Conservation (phyloP, 345 rosid species). For the Citrus sp. region DNA sequence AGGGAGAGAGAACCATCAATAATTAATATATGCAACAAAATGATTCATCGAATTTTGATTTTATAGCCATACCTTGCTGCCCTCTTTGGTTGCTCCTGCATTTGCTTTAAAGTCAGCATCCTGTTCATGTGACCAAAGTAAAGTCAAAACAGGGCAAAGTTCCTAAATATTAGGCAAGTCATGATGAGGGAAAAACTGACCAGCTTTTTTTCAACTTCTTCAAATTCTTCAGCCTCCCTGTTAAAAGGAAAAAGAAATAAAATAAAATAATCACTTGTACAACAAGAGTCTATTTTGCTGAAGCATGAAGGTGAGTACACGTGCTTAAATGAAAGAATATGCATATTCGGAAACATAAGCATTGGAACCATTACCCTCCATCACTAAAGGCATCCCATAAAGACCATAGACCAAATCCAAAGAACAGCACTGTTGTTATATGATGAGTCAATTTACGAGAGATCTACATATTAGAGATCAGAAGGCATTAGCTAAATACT, state of each 20-base stretch:
- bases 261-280: not conserved
- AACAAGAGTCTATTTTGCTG: not conserved
- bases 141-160: constrained; percentile 1
- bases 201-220: constrained; percentile 87
- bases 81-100: constrained; percentile 39
- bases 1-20: not conserved
- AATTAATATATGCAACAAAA: not conserved
- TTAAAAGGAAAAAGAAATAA: constrained; percentile 11
- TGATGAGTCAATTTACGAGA: constrained; percentile 94
- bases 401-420: constrained; percentile 83
- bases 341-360: not conserved
- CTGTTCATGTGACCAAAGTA: constrained; percentile 30
- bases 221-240: constrained; percentile 79
- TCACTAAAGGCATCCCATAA: constrained; percentile 79
- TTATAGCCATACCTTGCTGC: constrained; percentile 45
- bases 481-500: constrained; percentile 1
- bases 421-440: constrained; percentile 74
- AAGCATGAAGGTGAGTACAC: not conserved
- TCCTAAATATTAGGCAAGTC: constrained; percentile 1
- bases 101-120: constrained; percentile 69
- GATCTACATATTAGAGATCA: constrained; percentile 44
- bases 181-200: constrained; percentile 35
- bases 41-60: not conserved
- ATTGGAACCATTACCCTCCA: constrained; percentile 47
- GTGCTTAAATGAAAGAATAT: not conserved